phyloP scores from a whole-genome alignment of 768 basidiomycete genomes.

The Pleurotus tuber-regium region DNA sequence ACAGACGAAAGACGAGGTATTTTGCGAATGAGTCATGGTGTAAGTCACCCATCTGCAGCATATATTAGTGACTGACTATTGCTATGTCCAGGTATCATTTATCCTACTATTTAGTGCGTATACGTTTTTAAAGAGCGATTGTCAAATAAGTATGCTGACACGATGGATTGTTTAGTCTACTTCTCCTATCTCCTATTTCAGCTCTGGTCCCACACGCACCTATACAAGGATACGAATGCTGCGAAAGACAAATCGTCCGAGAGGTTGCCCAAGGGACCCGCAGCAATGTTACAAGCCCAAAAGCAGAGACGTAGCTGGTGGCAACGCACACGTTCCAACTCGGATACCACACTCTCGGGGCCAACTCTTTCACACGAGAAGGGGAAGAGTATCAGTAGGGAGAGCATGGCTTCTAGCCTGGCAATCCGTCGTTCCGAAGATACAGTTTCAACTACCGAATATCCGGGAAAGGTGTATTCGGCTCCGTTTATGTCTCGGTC shows the following conservation, averaged over 20 bases:
- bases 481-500: conserved; percentile 6
- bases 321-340: neutral
- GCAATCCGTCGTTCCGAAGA: conserved; percentile 16
- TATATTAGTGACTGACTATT: neutral
- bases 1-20: conserved; percentile 42
- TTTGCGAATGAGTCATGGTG: conserved; percentile 75
- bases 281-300: conserved; percentile 27
- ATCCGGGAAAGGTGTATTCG: neutral
- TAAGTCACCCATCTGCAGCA: conserved; percentile 31
- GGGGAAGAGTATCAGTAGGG: neutral
- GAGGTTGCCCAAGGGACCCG: conserved; percentile 32
- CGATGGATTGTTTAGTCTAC: conserved; percentile 51
- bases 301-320: neutral
- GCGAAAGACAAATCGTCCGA: conserved; percentile 36
- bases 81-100: conserved; percentile 57
- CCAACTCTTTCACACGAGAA: neutral
- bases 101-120: conserved; percentile 71
- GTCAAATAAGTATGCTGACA: neutral
- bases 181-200: conserved; percentile 21
- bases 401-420: neutral
- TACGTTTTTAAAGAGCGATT: neutral
- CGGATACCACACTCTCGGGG: no score
- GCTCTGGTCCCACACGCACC: conserved; percentile 64
- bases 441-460: conserved; percentile 11
- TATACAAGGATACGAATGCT: conserved; percentile 48